Base-by-base conservation (phyloP, 78 protist species). In the Speleostelium caveatum region DNA sequence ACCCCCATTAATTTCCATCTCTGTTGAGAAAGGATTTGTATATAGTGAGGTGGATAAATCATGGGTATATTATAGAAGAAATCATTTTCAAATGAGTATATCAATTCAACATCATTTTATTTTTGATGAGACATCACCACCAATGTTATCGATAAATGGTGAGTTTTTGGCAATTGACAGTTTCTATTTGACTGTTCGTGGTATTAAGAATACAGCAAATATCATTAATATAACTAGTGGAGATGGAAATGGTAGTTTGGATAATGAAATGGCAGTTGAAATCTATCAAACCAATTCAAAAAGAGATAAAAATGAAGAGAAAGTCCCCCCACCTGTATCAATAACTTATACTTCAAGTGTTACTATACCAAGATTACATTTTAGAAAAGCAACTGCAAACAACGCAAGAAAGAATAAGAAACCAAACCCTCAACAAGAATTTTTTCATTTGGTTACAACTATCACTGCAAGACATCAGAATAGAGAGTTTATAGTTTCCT, bases 391-490 rank as follows among this genome's bases (percentile, higher is more conserved):
- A n/a, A 87, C 93, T 1, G 65, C 86, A 10, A 87, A 87, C 41
- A 87, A 87, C 36, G 86, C 86, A n/a, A 78, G 93, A 45, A 87
- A 87, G 51, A 73, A 73, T 30, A 77, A 77, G 24, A 51, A 38
- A 36, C 93, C 93, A 30, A 87, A 87, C 10, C 93, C 93, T 61
- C 88, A 87, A 59, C 93, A 87, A 61, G 88, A 77, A 32, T 73
- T 69, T 38, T 87, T 87, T 73, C 61, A 72, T 24, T 61, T 87
- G 65, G 86, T 77, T 17, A n/a, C 75, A 38, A 73, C 71, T 33
- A 45, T 87, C 14, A 30, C 59, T 3, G 93, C 90, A n/a, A 49
- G 90, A 8, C 60, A 49, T 30, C 90, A 83, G 30, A n/a, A 38
- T n/a, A 49, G 61, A 19, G 90, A 83, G 38, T 83, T 53, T 32